These are phyloP conservation scores for Cicer judaicum DNA, from an alignment of 306 rosid genomes.

Conservation along the genomic window DNA sequence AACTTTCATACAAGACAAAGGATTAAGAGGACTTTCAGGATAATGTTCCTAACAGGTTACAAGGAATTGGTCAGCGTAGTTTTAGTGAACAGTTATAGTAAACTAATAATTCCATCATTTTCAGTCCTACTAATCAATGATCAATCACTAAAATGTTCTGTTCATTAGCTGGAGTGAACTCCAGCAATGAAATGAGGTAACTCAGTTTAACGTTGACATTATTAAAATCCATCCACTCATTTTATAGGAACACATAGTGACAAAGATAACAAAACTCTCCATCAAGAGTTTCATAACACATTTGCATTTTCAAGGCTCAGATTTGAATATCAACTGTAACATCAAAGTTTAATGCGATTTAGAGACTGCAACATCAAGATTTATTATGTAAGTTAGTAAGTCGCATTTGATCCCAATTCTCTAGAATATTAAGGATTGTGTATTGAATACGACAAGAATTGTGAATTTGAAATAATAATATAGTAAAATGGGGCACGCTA, in stretches of 20 bases:
- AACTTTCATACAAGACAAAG: slow-evolving; percentile 4
- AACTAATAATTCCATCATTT: slow-evolving; percentile 8
- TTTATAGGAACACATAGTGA: background rate
- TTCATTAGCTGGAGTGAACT: slow-evolving; percentile 24
- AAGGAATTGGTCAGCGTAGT: slow-evolving; percentile 20
- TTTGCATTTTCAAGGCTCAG: background rate
- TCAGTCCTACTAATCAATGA: background rate
- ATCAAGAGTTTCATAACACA: background rate
- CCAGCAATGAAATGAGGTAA: slow-evolving; percentile 25
- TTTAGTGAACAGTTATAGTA: slow-evolving; percentile 11
- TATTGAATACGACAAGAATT: background rate
- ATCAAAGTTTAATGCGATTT: background rate
- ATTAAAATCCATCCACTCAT: background rate
- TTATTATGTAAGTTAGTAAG: no score
- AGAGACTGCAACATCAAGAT: background rate
- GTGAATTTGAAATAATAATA: background rate
- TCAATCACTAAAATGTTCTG: slow-evolving; percentile 28
- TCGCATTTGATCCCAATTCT: background rate
- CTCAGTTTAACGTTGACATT: background rate
- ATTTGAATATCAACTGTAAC: background rate
- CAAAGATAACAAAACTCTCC: background rate
- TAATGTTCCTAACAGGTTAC: background rate
- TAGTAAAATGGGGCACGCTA: slow-evolving; percentile 20
- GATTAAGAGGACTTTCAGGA: slow-evolving; percentile 24
- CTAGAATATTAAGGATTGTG: background rate